These are phyloP conservation scores for Acanthochlamys bracteata DNA, from an alignment of 106 monocot species.

Conservation along the genomic window DNA sequence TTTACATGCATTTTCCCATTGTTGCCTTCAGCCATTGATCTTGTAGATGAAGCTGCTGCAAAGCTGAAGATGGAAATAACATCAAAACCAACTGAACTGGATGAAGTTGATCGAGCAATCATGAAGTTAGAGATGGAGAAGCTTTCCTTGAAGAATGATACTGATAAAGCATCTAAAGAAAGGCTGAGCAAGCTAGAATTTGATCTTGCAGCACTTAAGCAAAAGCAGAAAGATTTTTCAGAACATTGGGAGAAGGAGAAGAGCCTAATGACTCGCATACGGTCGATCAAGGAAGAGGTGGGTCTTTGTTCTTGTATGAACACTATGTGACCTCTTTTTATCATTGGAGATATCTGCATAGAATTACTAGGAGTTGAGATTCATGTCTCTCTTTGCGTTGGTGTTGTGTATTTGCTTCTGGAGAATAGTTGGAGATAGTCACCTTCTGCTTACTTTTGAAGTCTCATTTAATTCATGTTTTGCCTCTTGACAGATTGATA, in stretches of 20 bases:
- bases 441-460: neutral
- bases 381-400: too few relatives aligned
- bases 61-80: constrained; percentile 99
- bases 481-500: constrained; percentile 45
- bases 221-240: constrained; percentile 63
- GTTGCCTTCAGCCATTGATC: constrained; percentile 68
- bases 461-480: neutral
- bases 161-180: constrained; percentile 86
- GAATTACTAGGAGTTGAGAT: too few relatives aligned
- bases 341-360: too few relatives aligned
- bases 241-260: constrained; percentile 82
- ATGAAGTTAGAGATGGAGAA: constrained; percentile 98
- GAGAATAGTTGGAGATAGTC: too few relatives aligned
- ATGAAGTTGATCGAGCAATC: constrained; percentile 86
- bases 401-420: too few relatives aligned
- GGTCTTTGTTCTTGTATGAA: neutral
- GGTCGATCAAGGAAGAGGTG: constrained; percentile 93
- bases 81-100: constrained; percentile 90
- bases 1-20: neutral
- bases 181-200: constrained; percentile 68
- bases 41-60: constrained; percentile 97
- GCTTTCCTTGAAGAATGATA: constrained; percentile 84
- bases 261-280: constrained; percentile 65
- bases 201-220: constrained; percentile 61
- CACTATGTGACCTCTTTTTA: too few relatives aligned